These are phyloP conservation scores for Maudiozyma pseudohumilis DNA, from an alignment of 805 yeast genomes.

Conservation along the genomic window DNA sequence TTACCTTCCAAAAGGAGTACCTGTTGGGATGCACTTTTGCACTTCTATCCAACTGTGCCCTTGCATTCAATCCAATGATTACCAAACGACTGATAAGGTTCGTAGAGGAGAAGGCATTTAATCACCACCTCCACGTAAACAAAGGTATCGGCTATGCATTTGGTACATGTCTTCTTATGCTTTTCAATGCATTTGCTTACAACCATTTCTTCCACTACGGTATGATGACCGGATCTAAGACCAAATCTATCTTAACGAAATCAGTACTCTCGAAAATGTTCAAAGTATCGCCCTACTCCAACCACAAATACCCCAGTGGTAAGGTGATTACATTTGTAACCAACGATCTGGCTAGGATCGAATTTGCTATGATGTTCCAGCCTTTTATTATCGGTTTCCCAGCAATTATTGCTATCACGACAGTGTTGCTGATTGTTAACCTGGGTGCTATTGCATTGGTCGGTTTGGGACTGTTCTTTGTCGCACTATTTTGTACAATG, in stretches of 20 bases:
- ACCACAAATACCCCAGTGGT: conserved; percentile 53
- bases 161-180: conserved; percentile 52
- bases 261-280: conserved; percentile 63
- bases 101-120: conserved; percentile 43
- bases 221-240: conserved; percentile 58
- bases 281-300: conserved; percentile 45
- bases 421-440: conserved; percentile 54
- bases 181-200: conserved; percentile 37
- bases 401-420: conserved; percentile 48
- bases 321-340: conserved; percentile 70
- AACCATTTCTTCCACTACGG: conserved; percentile 58
- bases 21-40: conserved; percentile 36
- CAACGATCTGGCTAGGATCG: conserved; percentile 73
- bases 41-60: conserved; percentile 37
- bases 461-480: conserved; percentile 52
- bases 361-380: conserved; percentile 61
- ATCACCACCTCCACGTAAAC: conserved; percentile 35
- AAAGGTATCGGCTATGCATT: conserved; percentile 69
- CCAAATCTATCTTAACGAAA: conserved; percentile 60
- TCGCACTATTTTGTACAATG: conserved; percentile 34
- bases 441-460: conserved; percentile 66
- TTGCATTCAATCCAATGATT: conserved; percentile 55
- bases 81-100: conserved; percentile 55
- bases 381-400: conserved; percentile 59
- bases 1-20: conserved; percentile 43